Base-by-base conservation (phyloP, 352 stramenopile species). In the Elongisporangium undulatum region DNA sequence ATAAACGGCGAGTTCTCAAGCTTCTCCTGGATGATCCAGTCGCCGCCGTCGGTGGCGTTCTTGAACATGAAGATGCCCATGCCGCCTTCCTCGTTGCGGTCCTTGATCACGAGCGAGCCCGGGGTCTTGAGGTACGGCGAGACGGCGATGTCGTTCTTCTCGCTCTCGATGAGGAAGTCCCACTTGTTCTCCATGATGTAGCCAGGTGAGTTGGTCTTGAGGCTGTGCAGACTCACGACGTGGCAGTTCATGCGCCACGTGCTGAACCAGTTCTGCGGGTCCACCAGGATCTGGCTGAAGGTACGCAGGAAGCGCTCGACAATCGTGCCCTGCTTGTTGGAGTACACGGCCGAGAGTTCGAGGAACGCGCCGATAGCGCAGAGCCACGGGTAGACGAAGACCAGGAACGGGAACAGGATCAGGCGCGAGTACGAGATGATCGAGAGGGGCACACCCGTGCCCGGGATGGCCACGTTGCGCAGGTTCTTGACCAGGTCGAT, bases 161-260 rank as follows among this genome's bases (percentile, higher is more conserved):
- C 77, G n/a, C 91, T 86, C 63, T 98, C 82, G 34, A 97, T 69
- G 2, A 99, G 71, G 68, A 99, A 99, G 56, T 97, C 97, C 96
- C 96, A 99, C 78, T 99, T 99, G 80, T 99, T 98, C 75, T 99
- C 96, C 91, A 98, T 98, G 53, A 85, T 64, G 74, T 99, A 99
- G 52, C 89, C 93, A 2, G 78, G 67, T 16, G 90, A 96, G 67
- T 96, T 79, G 41, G 90, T 98, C 61, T 98, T 85, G 45, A 97
- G 80, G 52, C 92, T 90, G 83, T 99, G 96, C 61, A 97, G 82
- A 64, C 92, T 97, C 57, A 97, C 93, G 51, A 98, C 79, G 66
- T 95, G 85, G 71, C 86, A 98, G 74, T 99, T 99, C 38, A 99
- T 66, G 48, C 96, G 84, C 97, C 97, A 99, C 66, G 98, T 98